Evolutionary conservation across 164 flowering plant species (phyloP).

Genomic region (Cinnamomum micranthum): DNA sequence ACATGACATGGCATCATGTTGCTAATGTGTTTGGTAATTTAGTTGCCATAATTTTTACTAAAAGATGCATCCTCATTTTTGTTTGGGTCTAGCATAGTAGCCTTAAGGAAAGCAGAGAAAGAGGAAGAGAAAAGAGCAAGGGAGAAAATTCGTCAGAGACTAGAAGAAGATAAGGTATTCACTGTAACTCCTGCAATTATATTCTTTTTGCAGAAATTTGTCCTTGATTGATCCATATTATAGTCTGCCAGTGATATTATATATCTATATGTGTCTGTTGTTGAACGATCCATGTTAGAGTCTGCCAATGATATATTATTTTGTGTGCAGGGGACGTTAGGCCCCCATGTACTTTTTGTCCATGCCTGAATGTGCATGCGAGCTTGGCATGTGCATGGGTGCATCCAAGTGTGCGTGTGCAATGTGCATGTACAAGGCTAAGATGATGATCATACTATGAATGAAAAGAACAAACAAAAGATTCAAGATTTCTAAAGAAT

Average conservation of each 20-base stretch:
- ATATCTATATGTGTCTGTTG: no score
- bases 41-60: no score
- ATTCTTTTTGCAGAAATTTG: background rate
- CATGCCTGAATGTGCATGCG: no score
- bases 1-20: background rate
- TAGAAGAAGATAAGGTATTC: conserved; percentile 95
- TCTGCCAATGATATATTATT: no score
- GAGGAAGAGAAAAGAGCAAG: conserved; percentile 97
- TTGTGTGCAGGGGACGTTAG: no score
- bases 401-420: background rate
- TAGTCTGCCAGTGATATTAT: no score
- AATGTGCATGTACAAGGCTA: no score
- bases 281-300: no score
- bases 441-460: no score
- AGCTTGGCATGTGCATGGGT: background rate
- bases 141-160: conserved; percentile 90
- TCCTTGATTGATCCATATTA: background rate
- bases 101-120: conserved; percentile 94
- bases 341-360: no score
- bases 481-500: no score
- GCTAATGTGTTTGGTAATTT: background rate
- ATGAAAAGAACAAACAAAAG: no score
- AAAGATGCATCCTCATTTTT: background rate
- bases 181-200: background rate
- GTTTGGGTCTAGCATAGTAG: conserved; percentile 47